phyloP scores from a whole-genome alignment of 2,329 filamentous ascomycete genomes.

The Aspergillus latus region DNA sequence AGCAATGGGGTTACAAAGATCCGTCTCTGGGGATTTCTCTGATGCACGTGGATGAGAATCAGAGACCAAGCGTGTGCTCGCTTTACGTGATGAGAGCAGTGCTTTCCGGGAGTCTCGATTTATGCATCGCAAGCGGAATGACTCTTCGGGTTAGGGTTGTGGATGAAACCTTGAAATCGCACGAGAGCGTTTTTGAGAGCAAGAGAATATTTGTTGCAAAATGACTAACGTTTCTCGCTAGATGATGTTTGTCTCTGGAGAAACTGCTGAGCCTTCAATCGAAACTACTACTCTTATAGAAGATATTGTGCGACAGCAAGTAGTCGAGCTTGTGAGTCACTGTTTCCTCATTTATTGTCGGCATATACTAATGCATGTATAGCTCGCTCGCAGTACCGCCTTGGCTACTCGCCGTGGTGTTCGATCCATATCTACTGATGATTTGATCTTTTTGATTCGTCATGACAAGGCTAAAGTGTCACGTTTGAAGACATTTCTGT shows the following conservation, averaged over 20 bases:
- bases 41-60: background rate
- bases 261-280: constrained; percentile 83
- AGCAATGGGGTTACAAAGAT: no score
- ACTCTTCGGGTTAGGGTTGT: background rate
- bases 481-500: constrained; percentile 88
- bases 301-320: constrained; percentile 94
- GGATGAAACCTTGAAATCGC: background rate
- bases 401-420: constrained; percentile 90
- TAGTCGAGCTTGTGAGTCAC: constrained; percentile 78
- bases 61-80: background rate
- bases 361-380: constrained; percentile 15
- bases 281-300: constrained; percentile 96
- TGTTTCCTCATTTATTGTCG: no score
- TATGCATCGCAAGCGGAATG: background rate
- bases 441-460: constrained; percentile 93
- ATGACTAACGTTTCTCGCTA: constrained; percentile 51
- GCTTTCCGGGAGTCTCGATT: background rate
- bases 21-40: no score
- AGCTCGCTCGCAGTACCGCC: constrained; percentile 85
- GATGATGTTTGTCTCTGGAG: constrained; percentile 99
- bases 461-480: constrained; percentile 97
- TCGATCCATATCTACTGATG: constrained; percentile 86
- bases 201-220: constrained; percentile 25
- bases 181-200: constrained; percentile 15
- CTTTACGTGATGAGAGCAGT: background rate